Evolutionary conservation across 306 rosid species (phyloP).

Genomic region (Clitoria ternatea): DNA sequence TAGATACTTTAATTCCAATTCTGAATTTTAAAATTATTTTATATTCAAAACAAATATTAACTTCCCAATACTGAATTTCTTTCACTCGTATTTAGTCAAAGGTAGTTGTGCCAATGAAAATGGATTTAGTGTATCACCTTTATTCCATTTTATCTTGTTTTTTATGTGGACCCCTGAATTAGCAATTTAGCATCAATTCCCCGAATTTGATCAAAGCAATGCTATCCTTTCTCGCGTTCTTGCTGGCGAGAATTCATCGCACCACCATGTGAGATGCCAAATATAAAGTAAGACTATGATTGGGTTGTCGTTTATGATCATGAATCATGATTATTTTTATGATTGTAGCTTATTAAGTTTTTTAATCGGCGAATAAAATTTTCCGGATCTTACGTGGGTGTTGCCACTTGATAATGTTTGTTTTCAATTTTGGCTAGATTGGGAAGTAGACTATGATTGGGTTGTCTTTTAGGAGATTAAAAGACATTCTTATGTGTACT

Average conservation of each 20-base stretch:
- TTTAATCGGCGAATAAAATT: not conserved
- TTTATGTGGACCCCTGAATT: not conserved
- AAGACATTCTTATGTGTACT: not conserved
- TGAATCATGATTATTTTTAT: not conserved
- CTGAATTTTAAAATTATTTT: too few species aligned
- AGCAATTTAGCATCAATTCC: not conserved
- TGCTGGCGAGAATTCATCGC: not conserved
- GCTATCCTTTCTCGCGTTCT: not conserved
- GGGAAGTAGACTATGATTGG: not conserved
- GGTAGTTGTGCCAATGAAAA: constrained; percentile 2
- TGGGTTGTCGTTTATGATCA: not conserved
- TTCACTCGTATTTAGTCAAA: too few species aligned
- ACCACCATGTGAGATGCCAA: not conserved
- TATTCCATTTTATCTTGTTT: not conserved
- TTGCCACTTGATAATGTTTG: not conserved
- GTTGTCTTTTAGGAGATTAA: not conserved
- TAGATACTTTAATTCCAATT: too few species aligned
- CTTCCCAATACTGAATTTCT: too few species aligned
- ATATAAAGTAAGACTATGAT: not conserved
- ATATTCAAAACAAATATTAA: too few species aligned
- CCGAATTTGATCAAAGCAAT: not conserved
- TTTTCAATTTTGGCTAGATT: not conserved
- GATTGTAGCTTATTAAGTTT: not conserved
- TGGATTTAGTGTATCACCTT: constrained; percentile 2
- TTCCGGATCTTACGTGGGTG: not conserved